These are phyloP conservation scores for Corinectria fuckeliana DNA, from an alignment of 2,329 filamentous ascomycete genomes.

Conservation along the genomic window DNA sequence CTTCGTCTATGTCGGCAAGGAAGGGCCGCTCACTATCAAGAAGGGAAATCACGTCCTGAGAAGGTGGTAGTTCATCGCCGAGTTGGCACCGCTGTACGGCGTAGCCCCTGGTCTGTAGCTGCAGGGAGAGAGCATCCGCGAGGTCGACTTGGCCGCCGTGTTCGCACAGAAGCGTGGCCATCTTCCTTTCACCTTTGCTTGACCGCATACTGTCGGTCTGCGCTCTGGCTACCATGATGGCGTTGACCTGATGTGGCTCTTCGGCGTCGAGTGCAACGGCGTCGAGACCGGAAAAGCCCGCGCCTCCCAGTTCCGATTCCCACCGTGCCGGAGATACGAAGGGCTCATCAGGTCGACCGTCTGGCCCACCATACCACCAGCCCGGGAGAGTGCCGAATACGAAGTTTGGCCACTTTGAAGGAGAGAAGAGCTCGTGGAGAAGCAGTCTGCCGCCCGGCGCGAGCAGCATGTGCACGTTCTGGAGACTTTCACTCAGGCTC, in stretches of 20 bases:
- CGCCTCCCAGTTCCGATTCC: constrained; percentile 35
- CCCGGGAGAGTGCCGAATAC: constrained; percentile 37
- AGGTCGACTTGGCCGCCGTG: neutral
- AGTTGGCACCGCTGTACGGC: neutral
- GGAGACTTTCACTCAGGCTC: constrained; percentile 27
- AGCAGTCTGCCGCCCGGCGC: constrained; percentile 39
- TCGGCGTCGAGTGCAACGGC: neutral
- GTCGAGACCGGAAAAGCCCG: constrained; percentile 32
- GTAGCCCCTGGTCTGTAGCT: neutral
- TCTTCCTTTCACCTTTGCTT: neutral
- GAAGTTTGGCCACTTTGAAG: constrained; percentile 30
- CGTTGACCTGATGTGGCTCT: neutral
- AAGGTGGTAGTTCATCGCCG: no score
- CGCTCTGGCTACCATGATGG: constrained; percentile 5
- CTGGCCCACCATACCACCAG: constrained; percentile 44
- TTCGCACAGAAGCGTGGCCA: neutral
- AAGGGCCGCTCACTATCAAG: no score
- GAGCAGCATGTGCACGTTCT: constrained; percentile 27
- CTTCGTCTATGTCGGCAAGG: no score
- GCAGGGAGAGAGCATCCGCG: neutral
- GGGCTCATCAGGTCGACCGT: constrained; percentile 35
- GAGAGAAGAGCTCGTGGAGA: constrained; percentile 33
- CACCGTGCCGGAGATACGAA: constrained; percentile 34
- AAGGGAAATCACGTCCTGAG: no score
- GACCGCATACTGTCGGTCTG: neutral